phyloP scores from a whole-genome alignment of 2,329 filamentous ascomycete genomes.

The Fusarium devonianum region DNA sequence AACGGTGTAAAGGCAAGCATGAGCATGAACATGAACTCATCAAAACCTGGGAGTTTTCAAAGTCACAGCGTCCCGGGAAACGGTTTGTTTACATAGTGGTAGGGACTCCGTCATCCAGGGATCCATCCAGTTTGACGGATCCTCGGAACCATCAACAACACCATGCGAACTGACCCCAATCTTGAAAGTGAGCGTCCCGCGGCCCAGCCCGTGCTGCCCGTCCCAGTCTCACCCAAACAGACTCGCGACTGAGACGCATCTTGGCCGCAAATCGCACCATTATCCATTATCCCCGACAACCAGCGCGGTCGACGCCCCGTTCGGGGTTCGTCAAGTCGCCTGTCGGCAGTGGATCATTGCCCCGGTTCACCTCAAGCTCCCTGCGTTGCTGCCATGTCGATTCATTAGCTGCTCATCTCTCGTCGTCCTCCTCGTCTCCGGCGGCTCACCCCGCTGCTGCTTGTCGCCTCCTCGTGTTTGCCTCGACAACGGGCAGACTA shows the following conservation, averaged over 20 bases:
- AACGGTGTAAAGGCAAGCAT: slow-evolving; percentile 21
- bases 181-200: slow-evolving; percentile 15
- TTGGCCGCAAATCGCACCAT: slow-evolving; percentile 31
- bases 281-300: slow-evolving; percentile 30
- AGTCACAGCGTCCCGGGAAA: slow-evolving; percentile 12
- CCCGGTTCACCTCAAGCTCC: slow-evolving; percentile 12
- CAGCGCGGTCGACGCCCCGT: slow-evolving; percentile 35
- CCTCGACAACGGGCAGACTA: slow-evolving; percentile 17
- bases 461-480: slow-evolving; percentile 8
- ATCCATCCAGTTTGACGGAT: slow-evolving; percentile 9
- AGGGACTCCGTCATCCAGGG: slow-evolving; percentile 1
- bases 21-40: slow-evolving; percentile 16
- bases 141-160: slow-evolving; percentile 29
- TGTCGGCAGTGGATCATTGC: slow-evolving; percentile 26
- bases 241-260: slow-evolving; percentile 25
- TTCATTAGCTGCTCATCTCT: slow-evolving; percentile 9
- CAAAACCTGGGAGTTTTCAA: slow-evolving; percentile 1
- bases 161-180: slow-evolving; percentile 31
- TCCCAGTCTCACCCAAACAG: slow-evolving; percentile 23
- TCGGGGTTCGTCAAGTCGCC: slow-evolving; percentile 28
- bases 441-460: slow-evolving; percentile 3
- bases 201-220: slow-evolving; percentile 25
- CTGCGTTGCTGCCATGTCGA: not conserved
- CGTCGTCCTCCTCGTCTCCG: not conserved
- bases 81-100: slow-evolving; percentile 37